A percentile compares a stretch with the other conserved stretches of the same genome.
These are phyloP conservation scores for Graphilbum ipis-grandicollis DNA, from an alignment of 2,329 filamentous ascomycete genomes.

Conservation along the genomic window DNA sequence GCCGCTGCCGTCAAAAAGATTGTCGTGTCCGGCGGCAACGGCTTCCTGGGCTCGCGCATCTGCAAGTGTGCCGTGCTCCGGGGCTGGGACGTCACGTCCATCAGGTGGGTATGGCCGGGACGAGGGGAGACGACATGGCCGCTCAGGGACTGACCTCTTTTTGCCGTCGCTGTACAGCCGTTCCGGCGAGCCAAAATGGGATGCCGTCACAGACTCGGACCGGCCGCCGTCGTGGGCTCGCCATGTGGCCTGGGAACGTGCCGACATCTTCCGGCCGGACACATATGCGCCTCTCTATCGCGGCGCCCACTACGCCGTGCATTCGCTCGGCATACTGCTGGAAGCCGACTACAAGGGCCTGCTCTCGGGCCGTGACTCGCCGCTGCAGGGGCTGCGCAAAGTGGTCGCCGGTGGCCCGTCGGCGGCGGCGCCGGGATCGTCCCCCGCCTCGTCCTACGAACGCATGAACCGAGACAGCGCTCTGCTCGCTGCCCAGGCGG, in stretches of 20 bases:
- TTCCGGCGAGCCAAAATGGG: slow-evolving; percentile 79
- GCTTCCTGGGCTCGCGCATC: slow-evolving; percentile 76
- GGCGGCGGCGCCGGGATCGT: slow-evolving; percentile 18
- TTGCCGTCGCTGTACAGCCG: no score
- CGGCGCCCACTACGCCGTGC: slow-evolving; percentile 70
- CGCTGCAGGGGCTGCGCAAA: slow-evolving; percentile 58
- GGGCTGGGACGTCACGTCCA: slow-evolving; percentile 83
- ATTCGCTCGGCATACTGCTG: slow-evolving; percentile 88
- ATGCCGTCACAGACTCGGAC: slow-evolving; percentile 52
- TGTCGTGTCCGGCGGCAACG: slow-evolving; percentile 84
- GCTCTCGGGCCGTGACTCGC: slow-evolving; percentile 64
- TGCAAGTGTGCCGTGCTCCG: slow-evolving; percentile 75
- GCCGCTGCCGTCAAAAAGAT: slow-evolving; percentile 48
- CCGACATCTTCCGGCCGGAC: slow-evolving; percentile 67
- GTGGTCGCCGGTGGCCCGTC: slow-evolving; percentile 53
- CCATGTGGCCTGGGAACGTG: slow-evolving; percentile 72
- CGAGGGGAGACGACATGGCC: no score
- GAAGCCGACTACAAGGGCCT: slow-evolving; percentile 97
- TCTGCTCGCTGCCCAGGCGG: slow-evolving; percentile 65
- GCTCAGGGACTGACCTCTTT: no score
- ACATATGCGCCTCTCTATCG: slow-evolving; percentile 64
- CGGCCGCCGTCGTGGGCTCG: slow-evolving; percentile 64
- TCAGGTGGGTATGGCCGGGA: slow-evolving; percentile 43
- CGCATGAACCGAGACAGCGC: slow-evolving; percentile 90
- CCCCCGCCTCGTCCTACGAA: slow-evolving; percentile 42